Conservation (phyloP, 75 land plant genomes). For the Cryptomeria japonica region DNA sequence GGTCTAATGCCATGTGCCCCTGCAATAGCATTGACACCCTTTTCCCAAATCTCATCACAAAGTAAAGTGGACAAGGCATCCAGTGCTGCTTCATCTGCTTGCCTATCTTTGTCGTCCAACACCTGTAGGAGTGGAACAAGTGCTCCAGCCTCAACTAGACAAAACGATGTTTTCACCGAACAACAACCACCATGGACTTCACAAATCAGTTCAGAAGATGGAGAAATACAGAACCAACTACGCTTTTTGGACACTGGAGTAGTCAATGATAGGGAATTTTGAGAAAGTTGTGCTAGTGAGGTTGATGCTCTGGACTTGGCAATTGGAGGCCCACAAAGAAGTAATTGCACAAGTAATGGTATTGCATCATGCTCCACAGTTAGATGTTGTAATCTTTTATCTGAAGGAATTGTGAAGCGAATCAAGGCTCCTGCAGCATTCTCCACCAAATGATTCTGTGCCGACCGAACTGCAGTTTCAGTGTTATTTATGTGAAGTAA, state of each 20-base stretch:
- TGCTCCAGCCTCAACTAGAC: conserved; percentile 61
- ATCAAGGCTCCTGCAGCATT: conserved; percentile 45
- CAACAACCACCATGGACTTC: conserved; percentile 59
- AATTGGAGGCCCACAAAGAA: conserved; percentile 29
- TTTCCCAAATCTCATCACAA: conserved; percentile 55
- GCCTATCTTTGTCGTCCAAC: conserved; percentile 50
- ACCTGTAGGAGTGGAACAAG: conserved; percentile 40
- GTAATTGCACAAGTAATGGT: conserved; percentile 51
- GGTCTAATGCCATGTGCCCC: conserved; percentile 49
- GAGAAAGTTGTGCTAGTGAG: conserved; percentile 59
- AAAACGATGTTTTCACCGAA: conserved; percentile 55
- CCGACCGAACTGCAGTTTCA: conserved; percentile 5
- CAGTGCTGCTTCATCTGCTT: conserved; percentile 65
- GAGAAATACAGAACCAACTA: conserved; percentile 54
- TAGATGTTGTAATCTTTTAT: conserved; percentile 45
- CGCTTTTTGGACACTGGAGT: conserved; percentile 20
- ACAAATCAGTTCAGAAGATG: conserved; percentile 42
- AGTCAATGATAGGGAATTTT: conserved; percentile 36
- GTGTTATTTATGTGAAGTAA: conserved; percentile 5
- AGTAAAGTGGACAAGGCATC: conserved; percentile 51
- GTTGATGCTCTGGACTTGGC: conserved; percentile 51
- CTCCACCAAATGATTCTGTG: conserved; percentile 25
- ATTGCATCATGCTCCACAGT: conserved; percentile 47
- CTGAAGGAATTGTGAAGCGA: conserved; percentile 64
- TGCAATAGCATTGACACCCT: conserved; percentile 42